A percentile compares a stretch with the other conserved stretches of the same genome.
Evolutionary conservation across 495 filamentous ascomycete species (phyloP).

Genomic region (Penicillium crystallinum): DNA sequence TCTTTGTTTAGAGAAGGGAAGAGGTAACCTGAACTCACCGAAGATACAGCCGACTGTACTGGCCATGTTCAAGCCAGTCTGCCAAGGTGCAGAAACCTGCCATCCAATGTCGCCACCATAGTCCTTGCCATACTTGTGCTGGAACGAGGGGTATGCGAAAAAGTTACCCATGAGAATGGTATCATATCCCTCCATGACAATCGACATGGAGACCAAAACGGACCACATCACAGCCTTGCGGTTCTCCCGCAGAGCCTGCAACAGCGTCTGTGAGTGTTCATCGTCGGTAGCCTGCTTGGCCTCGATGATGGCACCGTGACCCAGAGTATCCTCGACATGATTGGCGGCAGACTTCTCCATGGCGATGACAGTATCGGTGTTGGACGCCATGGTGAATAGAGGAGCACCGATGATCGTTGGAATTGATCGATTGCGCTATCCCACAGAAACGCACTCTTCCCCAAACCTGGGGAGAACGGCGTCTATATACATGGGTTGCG

Average conservation of each 20-base stretch:
- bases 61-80: conserved; percentile 32
- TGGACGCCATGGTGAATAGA: conserved; percentile 6
- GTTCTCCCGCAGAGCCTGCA: conserved; percentile 35
- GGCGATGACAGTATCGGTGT: conserved; percentile 13
- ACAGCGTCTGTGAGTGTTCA: conserved; percentile 28
- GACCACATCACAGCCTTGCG: conserved; percentile 49
- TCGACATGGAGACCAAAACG: conserved; percentile 37
- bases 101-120: conserved; percentile 15
- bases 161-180: conserved; percentile 41
- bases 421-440: not conserved
- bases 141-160: conserved; percentile 35
- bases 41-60: conserved; percentile 32
- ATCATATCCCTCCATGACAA: conserved; percentile 53
- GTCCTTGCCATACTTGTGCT: conserved; percentile 31
- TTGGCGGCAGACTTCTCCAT: conserved; percentile 23
- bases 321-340: conserved; percentile 25
- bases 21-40: conserved; percentile 12
- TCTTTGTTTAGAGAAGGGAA: not conserved
- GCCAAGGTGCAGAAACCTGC: conserved; percentile 34
- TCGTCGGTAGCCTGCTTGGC: conserved; percentile 31
- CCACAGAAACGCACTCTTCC: not conserved
- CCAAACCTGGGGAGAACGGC: not conserved
- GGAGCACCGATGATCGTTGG: not conserved
- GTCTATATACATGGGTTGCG: conserved; percentile 9
- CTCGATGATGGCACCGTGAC: conserved; percentile 21